Evolutionary conservation across 2,329 filamentous ascomycete genomes (phyloP).

Genomic region (Diaporthe helianthi): DNA sequence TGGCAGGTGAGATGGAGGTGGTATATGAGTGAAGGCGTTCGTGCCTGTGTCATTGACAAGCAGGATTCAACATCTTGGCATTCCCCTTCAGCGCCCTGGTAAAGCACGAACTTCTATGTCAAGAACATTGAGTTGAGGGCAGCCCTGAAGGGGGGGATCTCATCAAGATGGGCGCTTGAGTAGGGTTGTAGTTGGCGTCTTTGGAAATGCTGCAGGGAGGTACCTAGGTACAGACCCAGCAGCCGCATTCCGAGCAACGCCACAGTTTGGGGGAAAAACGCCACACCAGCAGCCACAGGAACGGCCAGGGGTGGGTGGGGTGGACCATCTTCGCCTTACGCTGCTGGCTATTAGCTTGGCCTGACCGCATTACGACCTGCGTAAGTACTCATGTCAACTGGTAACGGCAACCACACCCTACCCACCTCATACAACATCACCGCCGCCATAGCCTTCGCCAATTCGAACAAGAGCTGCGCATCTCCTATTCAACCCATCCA

Average conservation of each 20-base stretch:
- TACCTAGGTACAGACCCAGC: not conserved
- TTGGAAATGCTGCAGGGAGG: not conserved
- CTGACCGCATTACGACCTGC: constrained; percentile 27
- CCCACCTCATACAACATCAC: constrained; percentile 28
- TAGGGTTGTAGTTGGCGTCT: not conserved
- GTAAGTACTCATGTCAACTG: constrained; percentile 18
- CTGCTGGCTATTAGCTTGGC: constrained; percentile 11
- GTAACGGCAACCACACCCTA: constrained; percentile 15
- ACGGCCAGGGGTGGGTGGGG: constrained; percentile 12
- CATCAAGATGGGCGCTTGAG: not conserved
- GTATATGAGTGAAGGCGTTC: not conserved
- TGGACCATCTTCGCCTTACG: not conserved
- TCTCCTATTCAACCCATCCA: constrained; percentile 39
- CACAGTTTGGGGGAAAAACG: not conserved
- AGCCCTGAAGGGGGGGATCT: not conserved
- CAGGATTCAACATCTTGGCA: constrained; percentile 19
- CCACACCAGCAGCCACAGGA: constrained; percentile 28
- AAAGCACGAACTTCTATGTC: not conserved
- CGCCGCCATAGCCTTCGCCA: not conserved
- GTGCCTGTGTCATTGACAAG: constrained; percentile 2
- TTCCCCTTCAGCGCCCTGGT: not conserved
- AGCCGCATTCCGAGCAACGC: not conserved
- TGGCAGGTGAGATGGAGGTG: constrained; percentile 18
- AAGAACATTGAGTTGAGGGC: not conserved
- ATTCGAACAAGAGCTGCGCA: constrained; percentile 32